Base-by-base conservation (phyloP, 2,329 filamentous ascomycete species). In the Chrysoporthe puriensis region DNA sequence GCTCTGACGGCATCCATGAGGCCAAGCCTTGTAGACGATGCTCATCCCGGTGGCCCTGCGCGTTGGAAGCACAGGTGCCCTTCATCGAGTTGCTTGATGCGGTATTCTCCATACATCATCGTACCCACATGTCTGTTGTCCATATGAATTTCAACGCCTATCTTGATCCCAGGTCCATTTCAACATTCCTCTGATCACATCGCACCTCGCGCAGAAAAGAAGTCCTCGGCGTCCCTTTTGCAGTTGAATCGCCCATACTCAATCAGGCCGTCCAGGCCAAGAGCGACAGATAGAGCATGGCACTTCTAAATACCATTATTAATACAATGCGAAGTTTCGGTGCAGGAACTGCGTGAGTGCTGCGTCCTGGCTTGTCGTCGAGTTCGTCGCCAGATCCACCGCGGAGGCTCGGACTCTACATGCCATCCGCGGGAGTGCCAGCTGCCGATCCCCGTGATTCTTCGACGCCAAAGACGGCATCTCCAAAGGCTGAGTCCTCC, bases 401-500 rank as follows among this genome's bases (percentile, higher is more conserved):
- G 16, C n/a, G 2, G 26, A 14, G 56, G 21, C 43, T 14, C 13
- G n/a, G 54, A 9, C 32, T 13, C 57, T 46, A 59, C 76, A 79
- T 74, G 21, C 73, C 74, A 21, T 78, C 76, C 21, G 69, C 77
- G 2, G 79, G 79, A 40, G 80, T 82, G 63, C 73, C 77, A 11
- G 75, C 76, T 54, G 75, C 73, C 26, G 67, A 69, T 8, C 67
- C 64, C 11, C 67, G 70, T 9, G 73, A 73, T 42, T 71, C 72
- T 60, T 82, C 84, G 14, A 88, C 85, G 4, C 86, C 87, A 73
- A 94, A 91, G 78, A 95, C 93, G 0, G 92, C 92, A 73, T 96
- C 91, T 2, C 91, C 92, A 80, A 96, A 96, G 1, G 91, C 92
- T 46, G 90, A 93, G 74, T 94, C 91, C 59, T 93, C 91, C 82